phyloP scores from a whole-genome alignment of 257 asterid species.

The Plantago ovata region DNA sequence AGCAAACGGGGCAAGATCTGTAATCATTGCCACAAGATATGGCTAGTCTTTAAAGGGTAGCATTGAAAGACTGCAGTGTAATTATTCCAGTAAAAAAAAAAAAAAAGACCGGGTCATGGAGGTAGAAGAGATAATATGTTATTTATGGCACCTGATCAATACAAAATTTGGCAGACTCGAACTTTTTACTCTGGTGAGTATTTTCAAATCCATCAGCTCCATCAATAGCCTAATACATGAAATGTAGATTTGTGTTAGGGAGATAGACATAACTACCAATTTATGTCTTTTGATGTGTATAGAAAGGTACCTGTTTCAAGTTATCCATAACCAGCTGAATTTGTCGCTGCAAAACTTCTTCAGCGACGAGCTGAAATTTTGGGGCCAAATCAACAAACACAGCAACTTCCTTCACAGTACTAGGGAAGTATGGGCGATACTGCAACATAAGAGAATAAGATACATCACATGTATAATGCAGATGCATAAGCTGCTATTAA shows the following conservation, averaged over 20 bases:
- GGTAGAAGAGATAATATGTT: slow-evolving; percentile 15
- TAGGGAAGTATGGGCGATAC: slow-evolving; percentile 89
- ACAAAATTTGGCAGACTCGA: slow-evolving; percentile 86
- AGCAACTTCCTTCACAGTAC: slow-evolving; percentile 63
- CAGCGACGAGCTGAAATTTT: slow-evolving; percentile 76
- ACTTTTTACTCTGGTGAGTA: slow-evolving; percentile 75
- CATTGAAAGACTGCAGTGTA: no score
- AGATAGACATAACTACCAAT: slow-evolving; percentile 9
- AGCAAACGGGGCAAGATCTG: no score
- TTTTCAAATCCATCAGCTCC: slow-evolving; percentile 93
- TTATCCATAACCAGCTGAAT: slow-evolving; percentile 65
- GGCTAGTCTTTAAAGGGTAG: no score
- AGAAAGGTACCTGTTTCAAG: slow-evolving; percentile 58
- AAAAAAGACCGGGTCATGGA: neutral
- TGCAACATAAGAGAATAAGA: slow-evolving; percentile 38
- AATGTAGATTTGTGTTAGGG: slow-evolving; percentile 14
- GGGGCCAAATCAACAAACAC: slow-evolving; percentile 95
- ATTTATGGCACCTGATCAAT: slow-evolving; percentile 68
- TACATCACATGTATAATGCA: slow-evolving; percentile 4
- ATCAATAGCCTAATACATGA: slow-evolving; percentile 67
- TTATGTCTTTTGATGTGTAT: slow-evolving; percentile 2
- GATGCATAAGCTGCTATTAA: neutral
- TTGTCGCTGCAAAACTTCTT: slow-evolving; percentile 76
- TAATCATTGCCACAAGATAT: no score
- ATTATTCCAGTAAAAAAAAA: slow-evolving; percentile 10